Conservation (phyloP, 2,329 filamentous ascomycete genomes). For the Cladosporium phlei region DNA sequence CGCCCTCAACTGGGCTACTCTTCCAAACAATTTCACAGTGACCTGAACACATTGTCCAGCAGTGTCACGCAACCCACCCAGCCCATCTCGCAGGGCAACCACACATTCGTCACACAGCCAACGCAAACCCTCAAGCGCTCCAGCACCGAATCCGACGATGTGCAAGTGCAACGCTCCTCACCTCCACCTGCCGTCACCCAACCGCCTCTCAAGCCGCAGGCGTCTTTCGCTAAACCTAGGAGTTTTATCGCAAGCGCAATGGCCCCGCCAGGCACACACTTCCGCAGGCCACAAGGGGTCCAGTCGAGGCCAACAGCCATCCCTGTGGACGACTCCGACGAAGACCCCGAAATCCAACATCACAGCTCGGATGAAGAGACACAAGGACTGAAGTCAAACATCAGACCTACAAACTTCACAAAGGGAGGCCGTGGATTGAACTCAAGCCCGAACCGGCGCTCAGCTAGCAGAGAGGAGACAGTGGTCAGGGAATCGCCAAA, state of each 20-base stretch:
- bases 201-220: conserved; percentile 20
- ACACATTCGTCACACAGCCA: conserved; percentile 48
- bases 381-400: conserved; percentile 48
- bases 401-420: conserved; percentile 56
- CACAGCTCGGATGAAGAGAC: conserved; percentile 28
- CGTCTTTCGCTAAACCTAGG: conserved; percentile 28
- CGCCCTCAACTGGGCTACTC: conserved; percentile 10
- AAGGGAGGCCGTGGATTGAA: conserved; percentile 35
- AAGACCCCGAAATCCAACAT: conserved; percentile 43
- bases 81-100: conserved; percentile 36
- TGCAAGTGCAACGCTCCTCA: conserved; percentile 89
- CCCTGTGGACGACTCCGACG: conserved; percentile 29
- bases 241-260: conserved; percentile 57
- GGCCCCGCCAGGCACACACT: conserved; percentile 71
- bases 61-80: conserved; percentile 57
- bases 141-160: conserved; percentile 32
- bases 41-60: conserved; percentile 1
- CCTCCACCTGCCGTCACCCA: conserved; percentile 43
- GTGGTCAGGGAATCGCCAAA: conserved; percentile 28
- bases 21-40: conserved; percentile 6
- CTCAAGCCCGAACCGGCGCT: conserved; percentile 27
- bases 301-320: conserved; percentile 21
- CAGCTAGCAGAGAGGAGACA: conserved; percentile 11
- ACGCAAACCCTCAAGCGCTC: conserved; percentile 53
- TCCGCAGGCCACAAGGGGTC: conserved; percentile 44